Conservation (phyloP, 441 rosid genomes). For the Populus hybrid region DNA sequence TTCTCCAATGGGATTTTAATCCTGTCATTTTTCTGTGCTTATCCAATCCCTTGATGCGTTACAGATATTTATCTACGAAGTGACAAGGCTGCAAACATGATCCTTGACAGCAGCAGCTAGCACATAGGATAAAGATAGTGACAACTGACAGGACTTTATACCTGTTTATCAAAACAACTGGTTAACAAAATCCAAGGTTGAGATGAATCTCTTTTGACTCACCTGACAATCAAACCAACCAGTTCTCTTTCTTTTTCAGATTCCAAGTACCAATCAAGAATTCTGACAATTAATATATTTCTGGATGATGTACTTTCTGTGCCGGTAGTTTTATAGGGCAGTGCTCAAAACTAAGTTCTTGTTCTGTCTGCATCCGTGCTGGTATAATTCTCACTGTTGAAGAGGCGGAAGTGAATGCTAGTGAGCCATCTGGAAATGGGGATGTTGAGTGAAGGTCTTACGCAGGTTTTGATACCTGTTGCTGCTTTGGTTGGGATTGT, state of each 20-base stretch:
- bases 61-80: slow-evolving; percentile 12
- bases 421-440: slow-evolving; percentile 31
- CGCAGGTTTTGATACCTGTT: slow-evolving; percentile 61
- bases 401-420: neutral
- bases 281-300: slow-evolving; percentile 11
- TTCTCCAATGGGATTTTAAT: neutral
- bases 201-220: slow-evolving; percentile 10
- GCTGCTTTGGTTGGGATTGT: slow-evolving; percentile 66
- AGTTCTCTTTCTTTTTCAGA: slow-evolving; percentile 11
- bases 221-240: slow-evolving; percentile 46
- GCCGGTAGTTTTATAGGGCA: neutral
- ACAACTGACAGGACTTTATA: slow-evolving; percentile 19
- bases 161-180: slow-evolving; percentile 37
- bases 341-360: neutral
- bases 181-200: slow-evolving; percentile 9
- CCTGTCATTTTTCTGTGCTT: neutral
- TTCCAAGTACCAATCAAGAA: slow-evolving; percentile 20
- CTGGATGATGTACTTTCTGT: slow-evolving; percentile 8
- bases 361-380: slow-evolving; percentile 3
- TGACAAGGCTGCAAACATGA: neutral
- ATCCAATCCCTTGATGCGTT: neutral
- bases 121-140: slow-evolving; percentile 19
- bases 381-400: neutral
- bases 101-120: slow-evolving; percentile 4
- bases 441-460: slow-evolving; percentile 52